These are phyloP conservation scores for Tillandsia leiboldiana DNA, from an alignment of 176 grass and related monocot species.

Conservation along the genomic window DNA sequence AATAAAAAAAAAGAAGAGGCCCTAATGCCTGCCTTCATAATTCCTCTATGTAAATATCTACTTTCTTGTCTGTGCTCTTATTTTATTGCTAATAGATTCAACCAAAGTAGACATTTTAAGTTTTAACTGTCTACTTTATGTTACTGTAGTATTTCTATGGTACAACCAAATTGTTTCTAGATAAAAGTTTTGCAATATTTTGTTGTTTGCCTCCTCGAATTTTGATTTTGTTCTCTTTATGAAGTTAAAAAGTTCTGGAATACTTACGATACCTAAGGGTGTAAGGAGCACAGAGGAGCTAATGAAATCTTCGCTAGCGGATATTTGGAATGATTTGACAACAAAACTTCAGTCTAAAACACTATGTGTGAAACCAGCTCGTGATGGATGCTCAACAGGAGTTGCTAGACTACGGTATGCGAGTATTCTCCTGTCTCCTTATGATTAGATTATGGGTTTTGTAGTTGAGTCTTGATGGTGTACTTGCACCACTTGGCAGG, in stretches of 20 bases:
- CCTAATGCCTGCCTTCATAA: no score
- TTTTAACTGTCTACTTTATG: not conserved
- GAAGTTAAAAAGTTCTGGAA: constrained; percentile 56
- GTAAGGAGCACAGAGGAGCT: constrained; percentile 43
- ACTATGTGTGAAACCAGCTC: constrained; percentile 84
- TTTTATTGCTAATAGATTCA: not conserved
- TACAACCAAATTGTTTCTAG: not conserved
- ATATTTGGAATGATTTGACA: constrained; percentile 59
- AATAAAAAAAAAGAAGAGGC: no score
- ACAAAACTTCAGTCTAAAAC: constrained; percentile 45
- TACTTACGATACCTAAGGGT: constrained; percentile 85
- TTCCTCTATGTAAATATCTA: not conserved
- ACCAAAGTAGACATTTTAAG: not conserved
- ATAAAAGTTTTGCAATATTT: not conserved
- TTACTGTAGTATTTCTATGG: no score
- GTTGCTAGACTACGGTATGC: constrained; percentile 85
- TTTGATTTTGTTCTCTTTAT: constrained; percentile 2
- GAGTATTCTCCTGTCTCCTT: constrained; percentile 3
- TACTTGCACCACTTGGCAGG: constrained; percentile 38
- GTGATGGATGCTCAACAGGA: constrained; percentile 96
- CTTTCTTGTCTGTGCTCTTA: no score
- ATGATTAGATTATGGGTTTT: constrained; percentile 10
- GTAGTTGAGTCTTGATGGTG: constrained; percentile 1
- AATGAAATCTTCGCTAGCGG: constrained; percentile 30
- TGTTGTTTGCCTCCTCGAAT: not conserved